Base-by-base conservation (phyloP, 1,284 basidiomycete genomes). In the Tilletia walkeri region DNA sequence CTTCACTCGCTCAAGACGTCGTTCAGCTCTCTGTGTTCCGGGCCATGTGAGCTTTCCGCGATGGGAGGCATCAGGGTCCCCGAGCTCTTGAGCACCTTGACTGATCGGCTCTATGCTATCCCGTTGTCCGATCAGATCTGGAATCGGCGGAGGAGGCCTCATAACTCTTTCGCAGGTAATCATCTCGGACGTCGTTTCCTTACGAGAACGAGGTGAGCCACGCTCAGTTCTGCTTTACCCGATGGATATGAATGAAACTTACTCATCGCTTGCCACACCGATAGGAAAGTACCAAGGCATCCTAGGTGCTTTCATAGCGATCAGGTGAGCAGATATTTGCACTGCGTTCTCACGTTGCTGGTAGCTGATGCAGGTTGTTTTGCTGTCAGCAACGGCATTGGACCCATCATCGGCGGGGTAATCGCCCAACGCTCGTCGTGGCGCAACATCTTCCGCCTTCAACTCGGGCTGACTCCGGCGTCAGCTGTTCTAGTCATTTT, bases 401-500 rank as follows among this genome's bases (percentile, higher is more conserved):
- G 50, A 6, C 50, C 50, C 18, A 7, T 53, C 6, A n/a, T 53
- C 30, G 50, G 50, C 16, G 50, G 50, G 30, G 30, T 24, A 18
- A 53, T 53, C 16, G 50, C 50, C 16, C 50, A 53, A 24, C 50
- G 50, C 50, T 53, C 50, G 18, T 53, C 50, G n/a, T 53, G 50
- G 50, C 50, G 50, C 10, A 53, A 53, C 50, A 53, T 53, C 16
- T 53, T 53, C 50, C 50, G 16, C 18, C 50, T 53, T 14, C 50
- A 53, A 18, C 18, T 53, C 7, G 50, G 50, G 3, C 77, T 90
- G 1, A 87, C 89, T 0, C 81, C 87, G 10, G 77, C 85, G 38
- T 86, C 88, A 0, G 86, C 89, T 34, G 78, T 86, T 47, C 86
- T 89, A 16, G 88, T 91, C 4, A 77, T 87, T 36, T 88, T 90